These are phyloP conservation scores for Nevesoporus exiguus DNA, from an alignment of 768 basidiomycete species.

Conservation along the genomic window DNA sequence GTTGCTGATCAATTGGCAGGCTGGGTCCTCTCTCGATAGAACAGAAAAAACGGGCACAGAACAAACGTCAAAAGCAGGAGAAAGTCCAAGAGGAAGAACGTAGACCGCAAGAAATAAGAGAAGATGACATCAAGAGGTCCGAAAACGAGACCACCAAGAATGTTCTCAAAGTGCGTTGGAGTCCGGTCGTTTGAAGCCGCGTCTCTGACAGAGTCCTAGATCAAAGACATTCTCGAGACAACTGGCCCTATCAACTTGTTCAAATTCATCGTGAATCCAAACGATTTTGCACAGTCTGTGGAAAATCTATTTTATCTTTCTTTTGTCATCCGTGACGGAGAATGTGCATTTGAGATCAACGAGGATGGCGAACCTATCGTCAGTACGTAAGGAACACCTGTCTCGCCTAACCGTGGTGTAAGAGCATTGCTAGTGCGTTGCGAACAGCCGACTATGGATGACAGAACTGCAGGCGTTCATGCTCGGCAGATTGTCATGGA, in stretches of 20 bases:
- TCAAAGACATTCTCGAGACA: slow-evolving; percentile 55
- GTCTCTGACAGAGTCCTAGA: slow-evolving; percentile 37
- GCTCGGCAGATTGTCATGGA: slow-evolving; percentile 89
- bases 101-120: slow-evolving; percentile 75
- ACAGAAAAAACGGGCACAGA: slow-evolving; percentile 66
- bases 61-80: slow-evolving; percentile 65
- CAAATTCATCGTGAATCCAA: slow-evolving; percentile 83
- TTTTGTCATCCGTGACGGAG: slow-evolving; percentile 85
- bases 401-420: not conserved
- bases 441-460: slow-evolving; percentile 59
- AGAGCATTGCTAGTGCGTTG: slow-evolving; percentile 47
- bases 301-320: slow-evolving; percentile 96
- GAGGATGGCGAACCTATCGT: slow-evolving; percentile 71
- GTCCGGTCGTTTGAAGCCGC: not conserved
- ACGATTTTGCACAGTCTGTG: slow-evolving; percentile 88
- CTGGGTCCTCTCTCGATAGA: slow-evolving; percentile 87
- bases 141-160: slow-evolving; percentile 91
- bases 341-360: slow-evolving; percentile 67
- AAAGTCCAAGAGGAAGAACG: slow-evolving; percentile 66
- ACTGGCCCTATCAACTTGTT: slow-evolving; percentile 72
- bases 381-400: slow-evolving; percentile 45
- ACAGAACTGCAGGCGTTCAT: slow-evolving; percentile 58
- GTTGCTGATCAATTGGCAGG: slow-evolving; percentile 48
- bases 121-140: slow-evolving; percentile 78
- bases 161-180: slow-evolving; percentile 59